Evolutionary conservation across 345 rosid genomes (phyloP).

Genomic region (Xanthoceras sorbifolium): DNA sequence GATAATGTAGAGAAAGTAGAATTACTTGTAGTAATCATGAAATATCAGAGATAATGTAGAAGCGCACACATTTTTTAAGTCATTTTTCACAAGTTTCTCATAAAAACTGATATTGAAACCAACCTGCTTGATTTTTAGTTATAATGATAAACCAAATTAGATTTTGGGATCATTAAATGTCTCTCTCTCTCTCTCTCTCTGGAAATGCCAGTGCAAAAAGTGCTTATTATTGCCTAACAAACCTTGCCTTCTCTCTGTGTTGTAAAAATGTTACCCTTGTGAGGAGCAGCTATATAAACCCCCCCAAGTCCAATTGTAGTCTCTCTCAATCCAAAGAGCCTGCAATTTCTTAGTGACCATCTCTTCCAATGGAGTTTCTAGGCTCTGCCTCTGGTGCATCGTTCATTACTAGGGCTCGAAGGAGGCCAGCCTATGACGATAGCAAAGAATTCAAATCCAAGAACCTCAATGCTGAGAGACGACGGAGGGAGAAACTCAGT

Average conservation of each 20-base stretch:
- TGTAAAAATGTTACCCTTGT: conserved; percentile 24
- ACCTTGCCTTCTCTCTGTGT: conserved; percentile 27
- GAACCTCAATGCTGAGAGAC: conserved; percentile 82
- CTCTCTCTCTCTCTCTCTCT: background rate
- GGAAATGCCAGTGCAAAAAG: background rate
- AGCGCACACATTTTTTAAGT: background rate
- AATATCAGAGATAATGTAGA: too few species aligned
- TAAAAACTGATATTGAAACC: background rate
- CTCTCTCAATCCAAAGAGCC: background rate
- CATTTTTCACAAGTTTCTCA: background rate
- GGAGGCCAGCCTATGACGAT: conserved; percentile 32
- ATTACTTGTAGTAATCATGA: background rate
- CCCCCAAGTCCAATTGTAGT: background rate
- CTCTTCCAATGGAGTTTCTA: conserved; percentile 35
- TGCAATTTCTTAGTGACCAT: background rate
- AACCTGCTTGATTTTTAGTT: background rate
- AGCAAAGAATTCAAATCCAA: conserved; percentile 49
- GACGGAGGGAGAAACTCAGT: conserved; percentile 75
- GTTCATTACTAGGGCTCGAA: conserved; percentile 21
- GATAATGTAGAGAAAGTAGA: background rate
- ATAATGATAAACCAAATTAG: background rate
- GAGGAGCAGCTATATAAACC: conserved; percentile 31
- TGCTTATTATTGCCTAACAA: conserved; percentile 15
- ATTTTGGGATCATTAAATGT: conserved; percentile 9
- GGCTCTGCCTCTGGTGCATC: conserved; percentile 27